Evolutionary conservation across 345 rosid genomes (phyloP), one percentile per base, ranked within the genome.

Genomic region (Gynandropsis gynandra): DNA sequence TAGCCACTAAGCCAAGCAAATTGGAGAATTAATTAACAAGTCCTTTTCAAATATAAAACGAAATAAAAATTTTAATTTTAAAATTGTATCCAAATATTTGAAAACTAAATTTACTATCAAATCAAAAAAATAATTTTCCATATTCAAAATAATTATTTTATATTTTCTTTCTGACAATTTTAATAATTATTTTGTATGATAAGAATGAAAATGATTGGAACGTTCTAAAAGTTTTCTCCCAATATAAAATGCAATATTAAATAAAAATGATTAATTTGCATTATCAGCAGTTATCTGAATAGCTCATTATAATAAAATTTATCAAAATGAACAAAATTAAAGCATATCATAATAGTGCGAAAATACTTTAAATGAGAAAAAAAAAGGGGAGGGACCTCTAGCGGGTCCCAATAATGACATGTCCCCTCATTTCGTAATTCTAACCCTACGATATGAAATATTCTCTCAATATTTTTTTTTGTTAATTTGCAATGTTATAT

Each of bases 1-100:
- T 66, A 66, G 71, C 65, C 71, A 59, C 71, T 66, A 66, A 66
- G 48, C 16, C 32, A 65, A 59, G 65, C 70, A 65, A 65, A 44
- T 65, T 65, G 65, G 11, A 52, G 51, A 58, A 52, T 59, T 21
- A 34, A 48, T 42, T 33, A 46, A 52, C 40, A n/a, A 47, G 16
- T 20, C 37, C 43, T 51, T 45, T 52, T 51, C 12, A 65, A 58
- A 58, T 5, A 2, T 24, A 24, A 24, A 24, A 24, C 29, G n/a
- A n/a, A n/a, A n/a, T n/a, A n/a, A n/a, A n/a, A n/a, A n/a, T n/a
- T n/a, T n/a, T n/a, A n/a, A n/a, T n/a, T n/a, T n/a, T n/a, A n/a
- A n/a, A n/a, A n/a, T n/a, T n/a, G n/a, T n/a, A n/a, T n/a, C n/a
- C n/a, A n/a, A n/a, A n/a, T n/a, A n/a, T n/a, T n/a, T n/a, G n/a